Evolutionary conservation across 306 rosid species (phyloP).

Genomic region (Quercus berberidifolia): DNA sequence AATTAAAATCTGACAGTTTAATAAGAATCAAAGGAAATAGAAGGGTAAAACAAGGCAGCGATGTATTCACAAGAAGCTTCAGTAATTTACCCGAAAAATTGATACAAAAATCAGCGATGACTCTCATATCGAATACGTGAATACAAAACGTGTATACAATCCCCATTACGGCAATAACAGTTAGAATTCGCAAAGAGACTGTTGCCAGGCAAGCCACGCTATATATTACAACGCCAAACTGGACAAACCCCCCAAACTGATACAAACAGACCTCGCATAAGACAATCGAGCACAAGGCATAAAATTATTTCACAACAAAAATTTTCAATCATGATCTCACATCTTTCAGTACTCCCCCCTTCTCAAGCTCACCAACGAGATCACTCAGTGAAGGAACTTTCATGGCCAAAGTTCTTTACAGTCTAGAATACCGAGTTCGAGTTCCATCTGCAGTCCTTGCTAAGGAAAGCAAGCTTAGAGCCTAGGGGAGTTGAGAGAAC

Average conservation of each 20-base stretch:
- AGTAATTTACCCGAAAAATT: background rate
- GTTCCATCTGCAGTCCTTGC: slow-evolving; percentile 97
- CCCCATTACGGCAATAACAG: background rate
- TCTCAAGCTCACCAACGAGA: slow-evolving; percentile 76
- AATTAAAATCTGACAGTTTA: no score
- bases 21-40: no score
- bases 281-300: background rate
- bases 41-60: background rate
- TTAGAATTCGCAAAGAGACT: background rate
- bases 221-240: slow-evolving; percentile 7
- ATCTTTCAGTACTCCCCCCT: slow-evolving; percentile 72
- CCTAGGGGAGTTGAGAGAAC: slow-evolving; percentile 85
- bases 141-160: background rate
- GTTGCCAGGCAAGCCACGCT: background rate
- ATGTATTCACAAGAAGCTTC: background rate
- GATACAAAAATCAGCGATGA: background rate
- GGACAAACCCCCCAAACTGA: background rate
- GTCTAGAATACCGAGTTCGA: slow-evolving; percentile 82
- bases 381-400: slow-evolving; percentile 88
- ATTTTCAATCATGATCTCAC: slow-evolving; percentile 43
- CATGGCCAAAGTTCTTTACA: slow-evolving; percentile 82
- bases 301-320: background rate
- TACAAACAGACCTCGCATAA: background rate
- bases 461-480: slow-evolving; percentile 87
- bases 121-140: background rate